Conservation (phyloP, 2,329 filamentous ascomycete species). For the Xylaria hypoxylon region DNA sequence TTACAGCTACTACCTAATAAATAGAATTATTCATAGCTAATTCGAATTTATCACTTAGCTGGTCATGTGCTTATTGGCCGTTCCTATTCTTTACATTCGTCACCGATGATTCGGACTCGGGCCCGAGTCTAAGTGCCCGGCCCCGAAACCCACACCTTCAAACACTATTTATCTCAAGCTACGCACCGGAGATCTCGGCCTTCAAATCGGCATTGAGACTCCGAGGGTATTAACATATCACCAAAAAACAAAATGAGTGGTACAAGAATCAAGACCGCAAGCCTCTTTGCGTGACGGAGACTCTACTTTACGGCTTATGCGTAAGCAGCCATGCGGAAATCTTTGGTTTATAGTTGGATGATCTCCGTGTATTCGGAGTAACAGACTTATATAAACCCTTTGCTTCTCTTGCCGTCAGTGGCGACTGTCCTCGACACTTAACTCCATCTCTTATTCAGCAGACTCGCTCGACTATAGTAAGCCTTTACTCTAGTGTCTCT, state of each 20-base stretch:
- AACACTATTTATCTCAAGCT: neutral
- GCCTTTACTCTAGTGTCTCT: neutral
- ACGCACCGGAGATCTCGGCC: neutral
- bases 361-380: neutral
- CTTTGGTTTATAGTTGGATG: neutral
- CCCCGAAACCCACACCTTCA: slow-evolving; percentile 9
- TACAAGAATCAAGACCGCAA: neutral
- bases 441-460: neutral
- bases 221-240: neutral
- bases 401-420: neutral
- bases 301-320: neutral
- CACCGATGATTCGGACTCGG: slow-evolving; percentile 15
- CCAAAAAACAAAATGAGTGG: neutral
- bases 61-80: no score
- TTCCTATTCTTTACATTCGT: neutral
- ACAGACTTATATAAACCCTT: slow-evolving; percentile 10
- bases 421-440: neutral
- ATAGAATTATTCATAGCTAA: no score
- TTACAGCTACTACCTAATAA: no score
- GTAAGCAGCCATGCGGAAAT: neutral
- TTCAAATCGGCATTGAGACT: neutral
- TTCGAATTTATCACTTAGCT: no score
- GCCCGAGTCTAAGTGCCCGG: slow-evolving; percentile 8
- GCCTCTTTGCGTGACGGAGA: neutral
- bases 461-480: neutral